Evolutionary conservation across 1,284 basidiomycete genomes (phyloP).

Genomic region (Rhizoctonia solani): DNA sequence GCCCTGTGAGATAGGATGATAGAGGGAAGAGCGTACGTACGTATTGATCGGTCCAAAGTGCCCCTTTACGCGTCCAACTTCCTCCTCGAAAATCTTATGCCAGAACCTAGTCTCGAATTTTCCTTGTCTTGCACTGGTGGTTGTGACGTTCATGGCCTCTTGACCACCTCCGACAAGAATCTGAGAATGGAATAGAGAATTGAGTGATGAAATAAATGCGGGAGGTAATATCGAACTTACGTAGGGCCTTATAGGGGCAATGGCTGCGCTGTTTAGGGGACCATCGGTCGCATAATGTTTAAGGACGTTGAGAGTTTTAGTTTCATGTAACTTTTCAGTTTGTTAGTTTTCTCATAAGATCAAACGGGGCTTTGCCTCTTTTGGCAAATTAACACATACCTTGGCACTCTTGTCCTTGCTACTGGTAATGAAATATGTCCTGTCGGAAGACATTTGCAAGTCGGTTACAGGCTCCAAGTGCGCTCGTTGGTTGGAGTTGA

Average conservation of each 20-base stretch:
- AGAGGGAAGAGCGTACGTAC: slow-evolving; percentile 52
- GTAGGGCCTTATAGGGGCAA: slow-evolving; percentile 85
- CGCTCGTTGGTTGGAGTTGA: slow-evolving; percentile 78
- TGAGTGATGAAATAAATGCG: slow-evolving; percentile 13
- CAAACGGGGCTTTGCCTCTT: no score
- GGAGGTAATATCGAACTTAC: slow-evolving; percentile 49
- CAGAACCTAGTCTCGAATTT: slow-evolving; percentile 99
- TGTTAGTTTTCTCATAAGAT: no score
- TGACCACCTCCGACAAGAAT: slow-evolving; percentile 94
- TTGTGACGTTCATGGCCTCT: slow-evolving; percentile 97
- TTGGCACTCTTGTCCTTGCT: slow-evolving; percentile 96
- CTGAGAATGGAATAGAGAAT: slow-evolving; percentile 48
- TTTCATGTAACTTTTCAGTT: slow-evolving; percentile 95
- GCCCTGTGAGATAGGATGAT: background rate
- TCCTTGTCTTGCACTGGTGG: slow-evolving; percentile 89
- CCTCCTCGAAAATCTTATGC: slow-evolving; percentile 98
- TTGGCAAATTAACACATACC: no score
- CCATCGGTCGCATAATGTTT: slow-evolving; percentile 95
- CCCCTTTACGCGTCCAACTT: slow-evolving; percentile 94
- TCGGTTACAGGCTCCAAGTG: slow-evolving; percentile 89
- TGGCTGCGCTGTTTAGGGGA: slow-evolving; percentile 91
- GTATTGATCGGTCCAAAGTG: slow-evolving; percentile 99
- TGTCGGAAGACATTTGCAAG: slow-evolving; percentile 87
- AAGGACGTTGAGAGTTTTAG: slow-evolving; percentile 84
- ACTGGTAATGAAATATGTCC: slow-evolving; percentile 94